phyloP scores from a whole-genome alignment of 2,329 filamentous ascomycete genomes.

The Podosphaera fusca region DNA sequence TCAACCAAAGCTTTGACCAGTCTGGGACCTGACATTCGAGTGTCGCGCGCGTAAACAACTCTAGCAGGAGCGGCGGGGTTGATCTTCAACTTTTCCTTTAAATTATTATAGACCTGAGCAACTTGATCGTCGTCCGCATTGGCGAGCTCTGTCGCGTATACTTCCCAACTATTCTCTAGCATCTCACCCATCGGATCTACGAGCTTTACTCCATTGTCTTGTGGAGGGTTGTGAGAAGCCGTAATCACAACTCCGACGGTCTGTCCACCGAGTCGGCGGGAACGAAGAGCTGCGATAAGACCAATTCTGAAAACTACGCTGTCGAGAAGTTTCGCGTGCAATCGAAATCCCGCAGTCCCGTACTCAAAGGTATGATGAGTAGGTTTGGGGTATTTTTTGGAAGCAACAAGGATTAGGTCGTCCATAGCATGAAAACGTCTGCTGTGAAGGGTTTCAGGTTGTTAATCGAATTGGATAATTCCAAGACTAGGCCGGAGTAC shows the following conservation, averaged over 20 bases:
- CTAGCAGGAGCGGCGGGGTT: slow-evolving; percentile 46
- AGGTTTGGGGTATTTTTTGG: slow-evolving; percentile 35
- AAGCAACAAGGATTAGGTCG: slow-evolving; percentile 31
- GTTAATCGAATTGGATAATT: no score
- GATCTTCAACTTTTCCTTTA: slow-evolving; percentile 55
- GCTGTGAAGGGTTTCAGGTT: no score
- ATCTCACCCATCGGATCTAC: slow-evolving; percentile 97
- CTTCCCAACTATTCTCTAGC: slow-evolving; percentile 90
- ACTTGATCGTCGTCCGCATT: slow-evolving; percentile 64
- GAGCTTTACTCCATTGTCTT: slow-evolving; percentile 84
- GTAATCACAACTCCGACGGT: slow-evolving; percentile 95
- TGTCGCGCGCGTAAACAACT: slow-evolving; percentile 81
- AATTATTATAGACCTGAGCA: slow-evolving; percentile 48
- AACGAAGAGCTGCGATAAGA: slow-evolving; percentile 68
- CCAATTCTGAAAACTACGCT: slow-evolving; percentile 86
- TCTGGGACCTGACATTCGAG: slow-evolving; percentile 69
- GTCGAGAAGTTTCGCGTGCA: slow-evolving; percentile 59
- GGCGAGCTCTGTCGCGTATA: slow-evolving; percentile 66
- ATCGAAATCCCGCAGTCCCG: slow-evolving; percentile 44
- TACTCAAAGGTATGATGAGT: slow-evolving; percentile 35
- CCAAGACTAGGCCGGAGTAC: no score
- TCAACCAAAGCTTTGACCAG: slow-evolving; percentile 60
- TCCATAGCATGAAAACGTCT: slow-evolving; percentile 19
- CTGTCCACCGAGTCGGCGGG: slow-evolving; percentile 70
- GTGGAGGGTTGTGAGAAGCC: slow-evolving; percentile 73